Evolutionary conservation across 306 rosid genomes (phyloP).

Genomic region (Medicago ruthenica): DNA sequence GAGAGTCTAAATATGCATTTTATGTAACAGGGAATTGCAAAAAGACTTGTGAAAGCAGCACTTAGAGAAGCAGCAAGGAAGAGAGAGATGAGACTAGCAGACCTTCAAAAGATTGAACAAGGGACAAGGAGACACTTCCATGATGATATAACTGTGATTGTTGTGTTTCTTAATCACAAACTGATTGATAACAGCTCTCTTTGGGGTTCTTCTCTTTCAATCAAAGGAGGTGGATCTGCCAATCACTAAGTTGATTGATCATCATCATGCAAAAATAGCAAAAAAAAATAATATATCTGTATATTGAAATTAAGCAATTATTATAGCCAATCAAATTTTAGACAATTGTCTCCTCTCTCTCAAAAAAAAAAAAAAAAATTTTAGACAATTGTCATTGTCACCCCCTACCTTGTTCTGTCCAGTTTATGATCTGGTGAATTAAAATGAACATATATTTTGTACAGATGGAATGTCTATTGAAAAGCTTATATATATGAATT

Average conservation of each 20-base stretch:
- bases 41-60: slow-evolving; percentile 67
- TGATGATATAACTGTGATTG: slow-evolving; percentile 81
- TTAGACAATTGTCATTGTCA: slow-evolving; percentile 29
- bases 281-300: background rate
- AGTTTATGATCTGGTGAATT: slow-evolving; percentile 21
- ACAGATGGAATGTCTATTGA: background rate
- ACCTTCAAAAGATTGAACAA: slow-evolving; percentile 71
- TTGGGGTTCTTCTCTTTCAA: slow-evolving; percentile 60
- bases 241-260: slow-evolving; percentile 43
- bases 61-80: slow-evolving; percentile 86
- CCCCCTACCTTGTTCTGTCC: slow-evolving; percentile 4
- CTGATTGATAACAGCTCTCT: slow-evolving; percentile 46
- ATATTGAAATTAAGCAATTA: slow-evolving; percentile 36
- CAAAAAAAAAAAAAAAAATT: background rate
- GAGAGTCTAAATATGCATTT: background rate
- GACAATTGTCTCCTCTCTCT: slow-evolving; percentile 2
- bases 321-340: slow-evolving; percentile 18
- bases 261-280: slow-evolving; percentile 27
- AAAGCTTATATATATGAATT: background rate
- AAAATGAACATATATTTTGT: slow-evolving; percentile 9
- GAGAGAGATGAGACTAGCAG: slow-evolving; percentile 78
- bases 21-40: slow-evolving; percentile 67
- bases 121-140: slow-evolving; percentile 90
- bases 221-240: slow-evolving; percentile 69
- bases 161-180: slow-evolving; percentile 65